Evolutionary conservation across 805 yeast species (phyloP).

Genomic region (Sporopachydermia quercuum): DNA sequence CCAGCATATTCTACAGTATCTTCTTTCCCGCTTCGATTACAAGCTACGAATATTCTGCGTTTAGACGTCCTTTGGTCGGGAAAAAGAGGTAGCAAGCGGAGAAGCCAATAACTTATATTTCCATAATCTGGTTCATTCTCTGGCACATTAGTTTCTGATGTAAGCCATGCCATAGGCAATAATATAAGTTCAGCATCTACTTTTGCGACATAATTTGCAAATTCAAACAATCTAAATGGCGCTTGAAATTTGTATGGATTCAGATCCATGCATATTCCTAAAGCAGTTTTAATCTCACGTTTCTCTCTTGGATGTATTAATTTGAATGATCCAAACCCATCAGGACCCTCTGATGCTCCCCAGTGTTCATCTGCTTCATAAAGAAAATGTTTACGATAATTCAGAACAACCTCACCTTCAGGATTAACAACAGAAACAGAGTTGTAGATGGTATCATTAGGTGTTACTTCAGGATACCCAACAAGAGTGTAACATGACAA

Average conservation of each 20-base stretch:
- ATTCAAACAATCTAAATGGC: conserved; percentile 63
- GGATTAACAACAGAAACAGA: conserved; percentile 54
- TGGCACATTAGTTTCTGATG: conserved; percentile 11
- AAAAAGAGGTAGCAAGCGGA: conserved; percentile 51
- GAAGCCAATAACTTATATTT: conserved; percentile 60
- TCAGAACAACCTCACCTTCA: conserved; percentile 39
- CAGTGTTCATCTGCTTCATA: conserved; percentile 69
- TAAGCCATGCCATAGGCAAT: conserved; percentile 81
- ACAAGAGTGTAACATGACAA: conserved; percentile 52
- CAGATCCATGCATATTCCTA: conserved; percentile 92
- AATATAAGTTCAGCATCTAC: conserved; percentile 41
- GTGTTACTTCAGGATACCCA: conserved; percentile 61
- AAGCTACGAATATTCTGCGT: conserved; percentile 29
- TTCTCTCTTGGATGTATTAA: conserved; percentile 9
- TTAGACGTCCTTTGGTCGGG: conserved; percentile 18
- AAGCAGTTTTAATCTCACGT: conserved; percentile 27
- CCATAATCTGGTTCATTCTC: conserved; percentile 24
- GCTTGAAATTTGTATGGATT: conserved; percentile 74
- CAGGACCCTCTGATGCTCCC: conserved; percentile 63
- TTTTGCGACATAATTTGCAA: conserved; percentile 35
- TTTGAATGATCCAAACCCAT: conserved; percentile 38
- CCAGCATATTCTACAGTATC: conserved; percentile 55
- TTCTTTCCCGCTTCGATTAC: conserved; percentile 75
- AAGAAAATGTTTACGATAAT: conserved; percentile 63
- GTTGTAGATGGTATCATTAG: conserved; percentile 34